Evolutionary conservation across 768 basidiomycete genomes (phyloP), one percentile per base, ranked within the genome.

Genomic region (Pleurotus djamor): DNA sequence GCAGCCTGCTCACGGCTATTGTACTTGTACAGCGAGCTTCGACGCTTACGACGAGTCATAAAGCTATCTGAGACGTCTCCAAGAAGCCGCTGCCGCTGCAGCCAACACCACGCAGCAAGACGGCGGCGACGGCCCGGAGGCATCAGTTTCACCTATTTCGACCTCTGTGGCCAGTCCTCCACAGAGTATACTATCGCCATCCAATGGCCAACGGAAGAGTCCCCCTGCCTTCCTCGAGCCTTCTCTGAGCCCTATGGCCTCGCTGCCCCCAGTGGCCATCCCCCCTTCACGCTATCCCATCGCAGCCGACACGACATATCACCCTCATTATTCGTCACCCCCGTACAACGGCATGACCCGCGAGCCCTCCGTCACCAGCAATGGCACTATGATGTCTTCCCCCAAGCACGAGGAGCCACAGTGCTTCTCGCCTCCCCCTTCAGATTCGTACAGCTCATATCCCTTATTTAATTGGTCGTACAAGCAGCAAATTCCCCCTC

Each of bases 41-140:
- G n/a, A 59, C 3, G 52, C 62, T 60, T 66, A 58, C 50, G 50
- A 32, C 14, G 51, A 21, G 50, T 44, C 41, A 41, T 54, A 32
- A 62, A 93, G 89, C 59, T 94, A 93, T 70, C 75, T 94, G 49
- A 84, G 91, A 44, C 82, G 91, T 21, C 78, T 92, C 32, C 91
- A 93, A 73, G 91, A 92, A 71, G 88, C 89, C 1, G 83, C 21
- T 3, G 21, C 83, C 0, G 85, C 87, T 0, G 84, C 85, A 1
- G 81, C 82, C 34, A 75, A 76, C 5, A 73, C 76, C 21, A 76
- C 72, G 41, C 67, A 67, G 16, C 59, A 63, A 13, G 48, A 38
- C 74, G 77, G 68, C 35, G 38, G 44, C 12, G 63, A 67, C 37
- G 74, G 74, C 34, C 61, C 68, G 14, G 80, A 83, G 16, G 61